Evolutionary conservation across 2,329 filamentous ascomycete genomes (phyloP), one percentile per base, ranked within the genome.

Genomic region (Monosporascus sp.): DNA sequence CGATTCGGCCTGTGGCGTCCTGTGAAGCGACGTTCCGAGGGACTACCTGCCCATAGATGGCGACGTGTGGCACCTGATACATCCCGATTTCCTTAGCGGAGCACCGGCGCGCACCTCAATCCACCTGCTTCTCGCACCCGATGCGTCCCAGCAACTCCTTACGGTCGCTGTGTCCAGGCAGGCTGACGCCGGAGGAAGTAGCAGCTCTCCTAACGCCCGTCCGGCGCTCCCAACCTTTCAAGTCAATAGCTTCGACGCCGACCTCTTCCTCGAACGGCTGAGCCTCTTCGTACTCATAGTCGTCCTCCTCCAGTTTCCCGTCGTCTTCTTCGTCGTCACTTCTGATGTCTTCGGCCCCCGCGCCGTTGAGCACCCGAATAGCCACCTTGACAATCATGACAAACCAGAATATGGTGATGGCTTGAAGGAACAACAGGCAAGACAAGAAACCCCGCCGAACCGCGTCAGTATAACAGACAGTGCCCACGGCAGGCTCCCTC

Each of bases 391-490:
- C 72, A 60, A 97, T 96, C 85, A 96, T 88, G 57, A 78, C 79
- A 66, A 97, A 96, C 94, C 94, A 97, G 57, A 89, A 79, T 37
- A 96, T 75, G 35, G 89, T 91, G 51, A 99, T 80, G 22, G 79
- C 75, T 71, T 97, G 91, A 22, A 99, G 78, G 38, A 86, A 80
- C 14, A 95, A 75, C 3, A 99, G 82, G 40, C 90, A 79, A 9
- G 79, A 77, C 17, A 97, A 75, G 74, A 97, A 97, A 14, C 79
- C 77, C 79, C 83, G 88, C 63, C 87, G 86, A 63, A 97, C 83
- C 11, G 78, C 79, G 22, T 84, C 71, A 62, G 89, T 89, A 78
- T 86, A 96, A 78, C 91, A 96, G 47, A 97, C 82, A 1, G 83
- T 76, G 19, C 90, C 90, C 26, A 85, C 78, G 8, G 43, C 24